These are phyloP conservation scores for Fusarium pseudonygamai DNA, from an alignment of 2,329 filamentous ascomycete genomes.

Conservation along the genomic window DNA sequence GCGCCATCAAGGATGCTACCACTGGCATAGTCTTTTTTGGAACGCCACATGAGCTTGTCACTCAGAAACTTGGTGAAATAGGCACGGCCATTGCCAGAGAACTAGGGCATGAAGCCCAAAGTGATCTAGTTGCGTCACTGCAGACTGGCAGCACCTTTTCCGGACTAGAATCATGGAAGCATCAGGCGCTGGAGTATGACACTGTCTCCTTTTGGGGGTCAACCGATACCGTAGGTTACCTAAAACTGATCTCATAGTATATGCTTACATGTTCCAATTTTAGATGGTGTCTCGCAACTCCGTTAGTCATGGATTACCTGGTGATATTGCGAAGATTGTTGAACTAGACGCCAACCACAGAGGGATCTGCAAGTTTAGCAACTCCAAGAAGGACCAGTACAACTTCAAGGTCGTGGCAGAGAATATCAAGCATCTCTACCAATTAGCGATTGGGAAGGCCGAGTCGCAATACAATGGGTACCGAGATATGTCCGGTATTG, in stretches of 20 bases:
- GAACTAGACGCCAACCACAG: neutral
- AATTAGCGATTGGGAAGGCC: fast-evolving
- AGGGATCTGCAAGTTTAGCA: neutral
- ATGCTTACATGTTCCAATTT: fast-evolving
- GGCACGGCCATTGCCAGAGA: neutral
- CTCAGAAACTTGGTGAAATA: neutral
- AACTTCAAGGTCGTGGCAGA: neutral
- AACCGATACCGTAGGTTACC: neutral
- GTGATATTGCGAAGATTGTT: neutral
- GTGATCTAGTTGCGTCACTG: neutral
- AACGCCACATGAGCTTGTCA: fast-evolving
- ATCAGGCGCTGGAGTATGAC: neutral
- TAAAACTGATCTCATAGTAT: fast-evolving
- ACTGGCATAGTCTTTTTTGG: neutral
- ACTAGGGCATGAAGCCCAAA: fast-evolving
- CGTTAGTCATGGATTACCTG: neutral
- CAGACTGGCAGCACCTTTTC: neutral
- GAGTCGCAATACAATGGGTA: fast-evolving
- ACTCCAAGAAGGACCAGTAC: neutral
- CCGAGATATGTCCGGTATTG: fast-evolving
- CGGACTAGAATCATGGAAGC: neutral
- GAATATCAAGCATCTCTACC: neutral
- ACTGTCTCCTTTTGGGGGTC: neutral
- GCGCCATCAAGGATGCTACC: neutral
- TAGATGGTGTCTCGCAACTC: neutral